Evolutionary conservation across 371 early-diverging fungal species (phyloP).

Genomic region (Saksenaea oblongispora): DNA sequence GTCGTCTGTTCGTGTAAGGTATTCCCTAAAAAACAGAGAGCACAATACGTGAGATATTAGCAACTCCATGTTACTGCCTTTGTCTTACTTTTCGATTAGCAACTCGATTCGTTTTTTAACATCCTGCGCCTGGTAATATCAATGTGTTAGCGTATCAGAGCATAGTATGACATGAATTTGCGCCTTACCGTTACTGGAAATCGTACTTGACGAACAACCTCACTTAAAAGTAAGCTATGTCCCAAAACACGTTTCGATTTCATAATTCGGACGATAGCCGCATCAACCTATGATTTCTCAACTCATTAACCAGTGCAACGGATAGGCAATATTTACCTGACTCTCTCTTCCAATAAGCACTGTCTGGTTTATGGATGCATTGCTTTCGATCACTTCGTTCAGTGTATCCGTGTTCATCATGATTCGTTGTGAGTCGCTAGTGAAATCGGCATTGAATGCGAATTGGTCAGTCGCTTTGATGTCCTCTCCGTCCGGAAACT

Average conservation of each 20-base stretch:
- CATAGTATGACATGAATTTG: background rate
- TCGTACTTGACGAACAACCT: slow-evolving; percentile 73
- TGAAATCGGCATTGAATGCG: slow-evolving; percentile 68
- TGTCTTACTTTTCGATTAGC: slow-evolving; percentile 73
- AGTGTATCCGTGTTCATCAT: slow-evolving; percentile 85
- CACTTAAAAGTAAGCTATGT: slow-evolving; percentile 72
- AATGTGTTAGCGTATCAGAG: background rate
- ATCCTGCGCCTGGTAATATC: slow-evolving; percentile 58
- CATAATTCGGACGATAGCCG: slow-evolving; percentile 94
- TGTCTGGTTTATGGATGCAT: slow-evolving; percentile 65
- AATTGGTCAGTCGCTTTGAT: slow-evolving; percentile 69
- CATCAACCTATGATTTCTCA: slow-evolving; percentile 67
- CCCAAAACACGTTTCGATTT: slow-evolving; percentile 74
- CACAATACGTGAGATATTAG: background rate
- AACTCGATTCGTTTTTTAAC: slow-evolving; percentile 89
- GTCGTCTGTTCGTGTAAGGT: slow-evolving; percentile 28
- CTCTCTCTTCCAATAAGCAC: slow-evolving; percentile 78
- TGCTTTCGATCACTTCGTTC: slow-evolving; percentile 82
- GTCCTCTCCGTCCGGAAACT: slow-evolving; percentile 55
- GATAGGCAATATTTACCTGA: slow-evolving; percentile 32
- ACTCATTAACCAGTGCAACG: background rate
- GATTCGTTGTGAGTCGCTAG: slow-evolving; percentile 62
- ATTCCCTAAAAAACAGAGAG: slow-evolving; percentile 27
- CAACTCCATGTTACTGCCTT: background rate
- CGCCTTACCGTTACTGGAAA: slow-evolving; percentile 75